phyloP scores from a whole-genome alignment of 2,329 filamentous ascomycete species.

The Neurospora sp. region DNA sequence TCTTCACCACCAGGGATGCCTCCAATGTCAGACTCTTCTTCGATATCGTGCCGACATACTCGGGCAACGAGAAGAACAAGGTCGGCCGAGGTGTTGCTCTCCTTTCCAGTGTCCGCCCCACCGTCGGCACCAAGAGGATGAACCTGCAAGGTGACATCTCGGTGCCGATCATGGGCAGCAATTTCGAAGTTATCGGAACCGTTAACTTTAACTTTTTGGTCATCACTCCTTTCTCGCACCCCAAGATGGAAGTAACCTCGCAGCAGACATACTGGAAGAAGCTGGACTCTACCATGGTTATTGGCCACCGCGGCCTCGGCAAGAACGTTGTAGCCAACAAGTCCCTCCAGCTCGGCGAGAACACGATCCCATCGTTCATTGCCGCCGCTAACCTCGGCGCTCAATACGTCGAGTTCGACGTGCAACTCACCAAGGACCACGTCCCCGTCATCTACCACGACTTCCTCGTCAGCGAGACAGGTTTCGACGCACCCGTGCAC shows the following conservation, averaged over 20 bases:
- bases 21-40: conserved; percentile 83
- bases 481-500: conserved; percentile 93
- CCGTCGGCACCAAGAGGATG: conserved; percentile 76
- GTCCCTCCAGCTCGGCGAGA: conserved; percentile 90
- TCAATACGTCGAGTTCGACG: conserved; percentile 69
- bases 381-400: conserved; percentile 88
- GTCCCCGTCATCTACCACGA: conserved; percentile 98
- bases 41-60: conserved; percentile 91
- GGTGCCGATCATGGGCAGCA: conserved; percentile 79
- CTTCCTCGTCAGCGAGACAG: conserved; percentile 94
- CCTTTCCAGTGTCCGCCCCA: conserved; percentile 75
- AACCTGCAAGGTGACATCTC: conserved; percentile 86
- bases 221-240: conserved; percentile 88
- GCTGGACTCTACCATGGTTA: conserved; percentile 75
- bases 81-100: conserved; percentile 84
- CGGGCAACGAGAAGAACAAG: conserved; percentile 78
- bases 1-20: conserved; percentile 72
- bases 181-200: conserved; percentile 80
- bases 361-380: conserved; percentile 92
- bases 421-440: conserved; percentile 97
- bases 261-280: conserved; percentile 96
- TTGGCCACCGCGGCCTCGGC: conserved; percentile 65
- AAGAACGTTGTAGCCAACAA: conserved; percentile 81
- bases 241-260: conserved; percentile 85
- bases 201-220: conserved; percentile 97